Evolutionary conservation across 352 stramenopile genomes (phyloP), one percentile per base, ranked within the genome.

Genomic region (Detonula confervacea): DNA sequence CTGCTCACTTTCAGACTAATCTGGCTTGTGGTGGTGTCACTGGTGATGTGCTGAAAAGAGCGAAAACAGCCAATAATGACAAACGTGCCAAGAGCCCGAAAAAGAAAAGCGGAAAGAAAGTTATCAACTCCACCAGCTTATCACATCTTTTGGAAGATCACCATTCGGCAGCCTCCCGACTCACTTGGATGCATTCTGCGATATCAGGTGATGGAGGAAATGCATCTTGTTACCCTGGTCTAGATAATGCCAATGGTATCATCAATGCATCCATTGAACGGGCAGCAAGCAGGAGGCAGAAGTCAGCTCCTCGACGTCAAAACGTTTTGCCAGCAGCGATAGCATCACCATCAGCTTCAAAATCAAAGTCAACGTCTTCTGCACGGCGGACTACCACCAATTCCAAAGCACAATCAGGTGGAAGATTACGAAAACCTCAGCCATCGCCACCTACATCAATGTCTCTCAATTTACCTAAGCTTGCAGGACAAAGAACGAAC

Each of bases 201-300:
- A 2, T 37, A 47, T 54, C 39, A 69, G 25, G 35, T 2, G 16
- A 72, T 24, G 0, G 29, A 37, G 49, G 54, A 29, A 55, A 52
- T 51, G 25, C 54, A 33, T 20, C n/a, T 20, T 49, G 11, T 39
- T 42, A 27, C 25, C 24, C 25, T 51, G 29, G 44, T 27, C 61
- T 80, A 55, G 29, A 63, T 20, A 30, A 56, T 22, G 54, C 68
- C 9, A 74, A 74, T 29, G 35, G 29, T 44, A n/a, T 70, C 29
- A 56, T 74, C 5, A 80, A 80, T 56, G 24, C 42, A 44, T 65
- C 63, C 5, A 73, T 80, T 67, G 22, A 69, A 62, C 29, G 55
- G 56, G 27, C 57, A 54, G 59, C 69, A 55, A 49, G 37, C 12
- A 60, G 30, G 33, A 49, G 46, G 49, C 24, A 73, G 27, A 62